phyloP scores from a whole-genome alignment of 75 land plant species.

The Pinus tabuliformis region DNA sequence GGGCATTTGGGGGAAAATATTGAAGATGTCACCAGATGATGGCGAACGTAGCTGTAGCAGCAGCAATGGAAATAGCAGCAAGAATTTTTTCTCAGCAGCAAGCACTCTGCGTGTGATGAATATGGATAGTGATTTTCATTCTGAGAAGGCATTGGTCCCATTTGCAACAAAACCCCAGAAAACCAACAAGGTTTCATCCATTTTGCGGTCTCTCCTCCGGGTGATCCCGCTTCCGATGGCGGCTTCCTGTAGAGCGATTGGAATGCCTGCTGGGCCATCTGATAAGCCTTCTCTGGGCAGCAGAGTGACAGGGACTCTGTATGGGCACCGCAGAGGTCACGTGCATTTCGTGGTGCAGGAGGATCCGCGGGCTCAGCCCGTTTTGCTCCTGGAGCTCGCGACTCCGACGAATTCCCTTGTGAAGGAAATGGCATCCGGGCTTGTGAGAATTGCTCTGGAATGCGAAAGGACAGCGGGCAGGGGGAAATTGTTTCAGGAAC shows the following conservation, averaged over 20 bases:
- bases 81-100: not conserved
- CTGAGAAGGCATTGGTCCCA: not conserved
- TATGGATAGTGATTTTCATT: not conserved
- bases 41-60: not conserved
- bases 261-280: conserved; percentile 8
- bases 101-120: not conserved
- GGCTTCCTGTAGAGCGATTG: not conserved
- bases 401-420: conserved; percentile 68
- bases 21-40: conserved; percentile 4
- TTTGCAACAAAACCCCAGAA: conserved; percentile 3
- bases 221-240: not conserved
- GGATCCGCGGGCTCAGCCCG: conserved; percentile 55
- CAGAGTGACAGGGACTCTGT: conserved; percentile 64
- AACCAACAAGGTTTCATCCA: not conserved
- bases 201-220: not conserved
- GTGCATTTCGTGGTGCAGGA: conserved; percentile 75
- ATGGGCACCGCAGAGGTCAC: conserved; percentile 66
- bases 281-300: conserved; percentile 26
- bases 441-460: conserved; percentile 74
- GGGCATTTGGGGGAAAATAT: too few species aligned
- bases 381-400: conserved; percentile 57
- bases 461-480: conserved; percentile 35
- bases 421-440: conserved; percentile 81
- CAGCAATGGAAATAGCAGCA: not conserved
- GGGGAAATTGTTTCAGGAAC: conserved; percentile 10